Conservation (phyloP, 108 stramenopile genomes). For the Cyclotella atomus region DNA sequence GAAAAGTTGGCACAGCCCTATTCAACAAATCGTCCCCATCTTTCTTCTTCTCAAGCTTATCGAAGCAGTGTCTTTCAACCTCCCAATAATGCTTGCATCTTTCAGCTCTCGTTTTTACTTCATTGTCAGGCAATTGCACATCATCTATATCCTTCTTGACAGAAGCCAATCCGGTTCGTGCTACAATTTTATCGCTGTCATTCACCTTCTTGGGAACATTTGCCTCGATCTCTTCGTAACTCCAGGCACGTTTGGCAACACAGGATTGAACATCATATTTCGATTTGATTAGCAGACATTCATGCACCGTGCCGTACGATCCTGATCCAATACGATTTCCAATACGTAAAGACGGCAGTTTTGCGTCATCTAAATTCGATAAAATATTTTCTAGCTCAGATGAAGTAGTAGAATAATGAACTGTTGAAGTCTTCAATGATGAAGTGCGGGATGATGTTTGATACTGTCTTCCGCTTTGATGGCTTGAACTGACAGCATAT, state of each 20-base stretch:
- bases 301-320: slow-evolving; percentile 78
- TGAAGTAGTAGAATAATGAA: too few relatives aligned
- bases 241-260: slow-evolving; percentile 77
- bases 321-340: slow-evolving; percentile 60
- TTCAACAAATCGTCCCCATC: slow-evolving; percentile 11
- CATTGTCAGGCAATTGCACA: slow-evolving; percentile 9
- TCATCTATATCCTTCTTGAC: background rate
- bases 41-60: slow-evolving; percentile 44
- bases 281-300: slow-evolving; percentile 26
- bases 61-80: slow-evolving; percentile 74
- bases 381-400: background rate
- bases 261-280: slow-evolving; percentile 11
- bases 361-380: background rate
- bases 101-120: slow-evolving; percentile 38
- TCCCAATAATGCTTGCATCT: slow-evolving; percentile 76
- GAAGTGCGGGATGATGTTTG: too few relatives aligned
- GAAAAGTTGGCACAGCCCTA: slow-evolving; percentile 38
- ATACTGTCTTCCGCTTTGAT: too few relatives aligned
- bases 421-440: too few relatives aligned
- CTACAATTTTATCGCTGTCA: background rate
- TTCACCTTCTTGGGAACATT: background rate
- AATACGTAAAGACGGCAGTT: slow-evolving; percentile 28
- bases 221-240: slow-evolving; percentile 44
- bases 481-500: too few relatives aligned
- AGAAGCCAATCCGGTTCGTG: slow-evolving; percentile 16